Evolutionary conservation across 306 rosid species (phyloP), one percentile per base, ranked within the genome.

Genomic region (Begonia peltatifolia): DNA sequence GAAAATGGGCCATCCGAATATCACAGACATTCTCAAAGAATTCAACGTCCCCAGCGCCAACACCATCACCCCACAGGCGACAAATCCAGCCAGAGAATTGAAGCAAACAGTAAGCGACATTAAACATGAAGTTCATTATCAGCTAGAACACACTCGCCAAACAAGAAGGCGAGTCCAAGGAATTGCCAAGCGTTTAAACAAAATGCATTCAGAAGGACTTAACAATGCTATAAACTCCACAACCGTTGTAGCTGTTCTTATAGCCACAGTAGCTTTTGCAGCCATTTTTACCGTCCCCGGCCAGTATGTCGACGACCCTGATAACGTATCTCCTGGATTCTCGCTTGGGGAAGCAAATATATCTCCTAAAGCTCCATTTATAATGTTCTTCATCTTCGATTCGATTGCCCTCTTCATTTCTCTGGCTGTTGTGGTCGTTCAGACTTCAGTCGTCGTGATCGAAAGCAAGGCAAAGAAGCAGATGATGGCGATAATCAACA

Each of bases 381-480:
- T 77, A 9, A 72, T 92, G 15, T 92, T 92, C 79, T 81, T 92
- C 61, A 55, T 92, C 49, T 81, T 92, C 13, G 94, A 92, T 57
- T 71, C 99, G 8, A 59, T 92, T 42, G 99, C 99, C 14, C 87
- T 92, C 9, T 92, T 92, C 74, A 83, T 92, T 48, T 86, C 96
- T 6, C 79, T 92, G 12, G 99, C 99, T 0, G 99, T 92, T 2
- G 99, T 92, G 61, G 93, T 92, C 13, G 99, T 92, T 16, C 99
- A 92, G 64, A 92, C 99, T 2, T 92, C 99, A 1, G 86, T 92
- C 3, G 99, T 92, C 56, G 94, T 81, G 6, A 87, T 86, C 13
- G 99, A 92, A 68, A 86, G 96, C 88, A 82, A 79, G 49, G 99
- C 99, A 6, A 92, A 92, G 93, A 92, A 83, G 85, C 99, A 92